A percentile compares a stretch with the other conserved stretches of the same genome.
These are phyloP conservation scores for Metarhizium brunneum DNA, from an alignment of 2,329 filamentous ascomycete genomes.

Conservation along the genomic window DNA sequence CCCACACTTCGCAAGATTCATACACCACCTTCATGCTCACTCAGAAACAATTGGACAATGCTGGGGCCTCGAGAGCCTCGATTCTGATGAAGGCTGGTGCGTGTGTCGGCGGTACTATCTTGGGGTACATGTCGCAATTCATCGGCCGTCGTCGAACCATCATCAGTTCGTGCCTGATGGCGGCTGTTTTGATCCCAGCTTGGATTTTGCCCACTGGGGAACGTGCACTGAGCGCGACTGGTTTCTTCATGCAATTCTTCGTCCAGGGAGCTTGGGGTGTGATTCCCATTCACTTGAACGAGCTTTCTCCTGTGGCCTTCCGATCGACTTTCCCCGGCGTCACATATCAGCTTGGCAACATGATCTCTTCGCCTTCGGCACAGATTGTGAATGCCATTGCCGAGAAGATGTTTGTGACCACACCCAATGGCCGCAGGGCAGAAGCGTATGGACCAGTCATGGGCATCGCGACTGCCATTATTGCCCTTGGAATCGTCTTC, in stretches of 20 bases:
- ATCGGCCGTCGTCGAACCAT: constrained; percentile 64
- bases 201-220: constrained; percentile 60
- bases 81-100: constrained; percentile 75
- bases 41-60: constrained; percentile 59
- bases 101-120: constrained; percentile 62
- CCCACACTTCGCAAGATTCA: constrained; percentile 70
- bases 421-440: constrained; percentile 43
- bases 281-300: constrained; percentile 65
- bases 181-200: constrained; percentile 55
- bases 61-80: constrained; percentile 59
- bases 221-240: constrained; percentile 48
- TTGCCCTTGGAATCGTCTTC: constrained; percentile 57
- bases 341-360: constrained; percentile 67
- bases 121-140: constrained; percentile 68
- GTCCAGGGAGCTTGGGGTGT: constrained; percentile 59
- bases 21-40: constrained; percentile 75
- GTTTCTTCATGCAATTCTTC: constrained; percentile 63
- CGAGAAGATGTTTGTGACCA: constrained; percentile 49
- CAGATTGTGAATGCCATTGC: constrained; percentile 72
- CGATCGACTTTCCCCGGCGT: constrained; percentile 62
- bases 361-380: constrained; percentile 61
- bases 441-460: constrained; percentile 68
- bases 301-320: constrained; percentile 61
- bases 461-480: constrained; percentile 69
- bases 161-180: constrained; percentile 49